phyloP scores from a whole-genome alignment of 1,139 yeast species.

The Taphrina wiesneri region DNA sequence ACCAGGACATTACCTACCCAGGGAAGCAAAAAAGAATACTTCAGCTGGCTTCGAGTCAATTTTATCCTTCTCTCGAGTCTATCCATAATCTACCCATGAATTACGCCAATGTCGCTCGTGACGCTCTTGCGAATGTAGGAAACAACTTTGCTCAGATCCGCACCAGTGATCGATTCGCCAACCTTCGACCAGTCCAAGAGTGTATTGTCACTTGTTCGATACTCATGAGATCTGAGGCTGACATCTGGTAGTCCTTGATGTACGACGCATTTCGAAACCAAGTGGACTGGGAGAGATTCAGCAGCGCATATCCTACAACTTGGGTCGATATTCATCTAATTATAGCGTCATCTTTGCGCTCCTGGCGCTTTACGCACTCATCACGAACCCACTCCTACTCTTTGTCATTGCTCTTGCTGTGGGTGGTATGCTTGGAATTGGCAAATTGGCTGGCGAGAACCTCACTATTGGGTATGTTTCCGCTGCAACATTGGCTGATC shows the following conservation, averaged over 20 bases:
- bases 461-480: constrained; percentile 46
- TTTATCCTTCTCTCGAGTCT: constrained; percentile 14
- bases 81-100: constrained; percentile 20
- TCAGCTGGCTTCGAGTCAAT: constrained; percentile 10
- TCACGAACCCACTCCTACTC: constrained; percentile 79
- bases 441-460: constrained; percentile 76
- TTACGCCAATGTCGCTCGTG: constrained; percentile 31
- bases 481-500: not conserved
- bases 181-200: constrained; percentile 85
- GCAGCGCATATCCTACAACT: constrained; percentile 79
- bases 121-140: constrained; percentile 24
- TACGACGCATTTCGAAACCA: constrained; percentile 87
- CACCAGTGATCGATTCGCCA: constrained; percentile 53
- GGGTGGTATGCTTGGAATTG: constrained; percentile 77
- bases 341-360: constrained; percentile 74
- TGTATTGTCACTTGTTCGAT: constrained; percentile 1
- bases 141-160: constrained; percentile 26
- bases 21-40: too few species aligned
- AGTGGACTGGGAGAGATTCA: constrained; percentile 86
- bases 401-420: constrained; percentile 63
- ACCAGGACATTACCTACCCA: too few species aligned
- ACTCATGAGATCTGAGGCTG: not conserved
- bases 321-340: constrained; percentile 85
- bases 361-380: constrained; percentile 67
- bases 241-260: constrained; percentile 63